Percentiles rank a stretch among this genome's conserved stretches.
Conservation (phyloP, 495 filamentous ascomycete genomes). For the Daldinia concentrica region DNA sequence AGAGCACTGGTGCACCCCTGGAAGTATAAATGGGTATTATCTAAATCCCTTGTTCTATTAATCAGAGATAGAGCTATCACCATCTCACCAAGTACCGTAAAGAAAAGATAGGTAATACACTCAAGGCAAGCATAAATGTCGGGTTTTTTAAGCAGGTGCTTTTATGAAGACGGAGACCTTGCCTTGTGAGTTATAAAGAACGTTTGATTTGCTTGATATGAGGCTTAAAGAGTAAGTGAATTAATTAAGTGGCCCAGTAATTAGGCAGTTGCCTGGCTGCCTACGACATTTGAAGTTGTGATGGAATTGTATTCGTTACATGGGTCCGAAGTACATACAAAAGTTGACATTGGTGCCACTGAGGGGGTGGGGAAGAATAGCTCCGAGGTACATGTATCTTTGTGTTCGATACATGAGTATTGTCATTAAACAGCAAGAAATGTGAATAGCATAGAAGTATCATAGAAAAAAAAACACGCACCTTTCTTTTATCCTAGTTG, state of each 20-base stretch:
- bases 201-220: background rate
- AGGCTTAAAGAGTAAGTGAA: background rate
- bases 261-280: conserved; percentile 3
- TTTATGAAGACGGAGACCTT: background rate
- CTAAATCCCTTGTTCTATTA: background rate
- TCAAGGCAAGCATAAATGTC: conserved; percentile 3
- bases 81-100: background rate
- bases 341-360: background rate
- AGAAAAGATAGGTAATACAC: background rate
- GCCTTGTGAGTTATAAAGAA: background rate
- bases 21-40: background rate
- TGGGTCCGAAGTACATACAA: too few species aligned
- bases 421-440: too few species aligned
- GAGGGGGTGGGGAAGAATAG: background rate
- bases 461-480: too few species aligned
- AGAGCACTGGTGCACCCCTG: background rate
- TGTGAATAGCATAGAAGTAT: too few species aligned
- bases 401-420: too few species aligned
- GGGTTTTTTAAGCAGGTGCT: background rate
- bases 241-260: background rate
- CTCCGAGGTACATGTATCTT: too few species aligned
- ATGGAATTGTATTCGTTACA: background rate
- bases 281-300: background rate
- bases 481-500: too few species aligned
- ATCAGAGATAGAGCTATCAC: background rate